phyloP scores from a whole-genome alignment of 768 basidiomycete genomes.

The Mycena rebaudengoi region DNA sequence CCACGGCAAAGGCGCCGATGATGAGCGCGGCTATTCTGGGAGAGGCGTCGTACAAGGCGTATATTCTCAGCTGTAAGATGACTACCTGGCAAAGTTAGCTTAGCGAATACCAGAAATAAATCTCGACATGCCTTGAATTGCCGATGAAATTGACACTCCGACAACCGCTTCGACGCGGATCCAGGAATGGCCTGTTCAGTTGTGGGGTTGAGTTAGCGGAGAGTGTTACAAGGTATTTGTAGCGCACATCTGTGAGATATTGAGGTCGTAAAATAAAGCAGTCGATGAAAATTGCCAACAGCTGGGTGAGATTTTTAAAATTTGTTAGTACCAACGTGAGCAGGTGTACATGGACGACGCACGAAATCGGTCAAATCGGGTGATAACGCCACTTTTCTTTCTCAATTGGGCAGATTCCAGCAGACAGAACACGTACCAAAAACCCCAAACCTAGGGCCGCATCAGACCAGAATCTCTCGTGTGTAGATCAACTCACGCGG shows the following conservation, averaged over 20 bases:
- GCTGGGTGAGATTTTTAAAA: neutral
- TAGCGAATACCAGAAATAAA: neutral
- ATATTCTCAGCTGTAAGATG: conserved; percentile 28
- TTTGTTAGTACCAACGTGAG: neutral
- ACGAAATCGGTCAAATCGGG: conserved; percentile 5
- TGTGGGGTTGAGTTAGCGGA: neutral
- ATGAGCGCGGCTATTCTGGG: conserved; percentile 13
- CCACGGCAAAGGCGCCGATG: conserved; percentile 5
- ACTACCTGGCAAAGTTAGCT: neutral
- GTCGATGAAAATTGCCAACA: neutral
- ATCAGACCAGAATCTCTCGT: neutral
- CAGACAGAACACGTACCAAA: neutral
- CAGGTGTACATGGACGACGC: neutral
- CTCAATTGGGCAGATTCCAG: neutral
- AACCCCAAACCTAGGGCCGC: neutral
- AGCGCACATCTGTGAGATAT: neutral
- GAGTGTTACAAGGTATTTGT: neutral
- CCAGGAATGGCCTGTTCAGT: conserved; percentile 16
- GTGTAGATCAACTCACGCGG: neutral
- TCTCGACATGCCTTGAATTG: conserved; percentile 7
- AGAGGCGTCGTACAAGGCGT: conserved; percentile 25
- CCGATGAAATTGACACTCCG: conserved; percentile 11
- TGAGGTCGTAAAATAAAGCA: neutral
- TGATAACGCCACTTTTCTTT: conserved; percentile 3
- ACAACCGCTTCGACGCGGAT: conserved; percentile 11